phyloP scores from a whole-genome alignment of 805 yeast genomes.

The Schizosaccharomyces cryophilus region DNA sequence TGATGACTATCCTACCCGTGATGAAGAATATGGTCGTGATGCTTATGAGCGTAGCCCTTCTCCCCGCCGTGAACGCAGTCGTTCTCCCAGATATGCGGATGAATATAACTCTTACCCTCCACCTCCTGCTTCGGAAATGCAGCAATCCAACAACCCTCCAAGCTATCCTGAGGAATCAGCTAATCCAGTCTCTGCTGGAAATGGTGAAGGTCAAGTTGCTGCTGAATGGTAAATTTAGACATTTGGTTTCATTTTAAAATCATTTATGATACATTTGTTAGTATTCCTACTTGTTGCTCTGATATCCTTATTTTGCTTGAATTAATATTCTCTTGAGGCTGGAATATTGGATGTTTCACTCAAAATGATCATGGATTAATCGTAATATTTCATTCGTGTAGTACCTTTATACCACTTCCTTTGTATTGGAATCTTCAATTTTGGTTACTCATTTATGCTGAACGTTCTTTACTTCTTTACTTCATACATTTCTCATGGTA shows the following conservation, averaged over 20 bases:
- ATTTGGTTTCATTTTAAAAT: constrained; percentile 1
- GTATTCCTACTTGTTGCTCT: background rate
- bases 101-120: constrained; percentile 1
- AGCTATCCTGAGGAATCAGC: no score
- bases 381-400: no score
- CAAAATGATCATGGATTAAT: no score
- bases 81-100: constrained; percentile 2
- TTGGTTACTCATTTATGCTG: no score
- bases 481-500: no score
- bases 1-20: background rate
- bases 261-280: constrained; percentile 3
- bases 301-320: no score
- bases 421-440: no score
- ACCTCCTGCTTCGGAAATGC: background rate
- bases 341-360: no score
- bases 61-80: constrained; percentile 5
- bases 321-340: no score
- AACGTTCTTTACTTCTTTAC: no score
- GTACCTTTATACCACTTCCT: no score
- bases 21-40: background rate
- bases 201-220: constrained; percentile 4
- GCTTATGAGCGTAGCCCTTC: constrained; percentile 5
- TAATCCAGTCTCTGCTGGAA: no score
- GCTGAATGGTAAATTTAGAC: constrained; percentile 4
- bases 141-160: background rate